A percentile compares a stretch with the other conserved stretches of the same genome.
Conservation (phyloP, 108 stramenopile genomes). For the Pseudonitzschia delicatissima region DNA sequence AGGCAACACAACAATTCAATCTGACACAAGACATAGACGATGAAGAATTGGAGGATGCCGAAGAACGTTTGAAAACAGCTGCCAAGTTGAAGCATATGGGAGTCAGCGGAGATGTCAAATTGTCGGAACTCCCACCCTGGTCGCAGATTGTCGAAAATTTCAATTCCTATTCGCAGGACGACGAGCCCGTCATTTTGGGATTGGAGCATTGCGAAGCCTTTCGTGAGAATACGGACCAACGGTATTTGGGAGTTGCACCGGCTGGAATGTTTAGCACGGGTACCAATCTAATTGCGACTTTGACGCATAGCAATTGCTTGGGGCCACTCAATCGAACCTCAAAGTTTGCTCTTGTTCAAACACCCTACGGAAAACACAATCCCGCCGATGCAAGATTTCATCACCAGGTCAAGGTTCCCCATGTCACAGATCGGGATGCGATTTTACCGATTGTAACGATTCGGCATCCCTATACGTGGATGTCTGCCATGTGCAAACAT, state of each 20-base stretch:
- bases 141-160: constrained; percentile 21
- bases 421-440: constrained; percentile 32
- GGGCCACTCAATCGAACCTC: constrained; percentile 9
- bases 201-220: constrained; percentile 16
- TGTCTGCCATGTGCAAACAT: constrained; percentile 69
- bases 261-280: constrained; percentile 87
- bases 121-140: constrained; percentile 22
- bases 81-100: neutral
- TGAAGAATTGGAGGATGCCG: neutral
- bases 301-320: constrained; percentile 66
- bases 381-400: constrained; percentile 50
- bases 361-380: constrained; percentile 77
- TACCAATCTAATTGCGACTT: constrained; percentile 70
- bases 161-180: neutral
- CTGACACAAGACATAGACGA: too few relatives aligned
- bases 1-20: too few relatives aligned
- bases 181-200: constrained; percentile 32
- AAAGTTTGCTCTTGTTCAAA: neutral
- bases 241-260: constrained; percentile 10
- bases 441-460: constrained; percentile 69
- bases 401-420: constrained; percentile 12
- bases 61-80: neutral
- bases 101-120: neutral
- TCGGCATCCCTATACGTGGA: constrained; percentile 76
- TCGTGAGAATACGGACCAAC: constrained; percentile 14